Percentiles rank a stretch among this genome's conserved stretches.
These are phyloP conservation scores for Rhizopogon rudus DNA, from an alignment of 768 basidiomycete genomes.

Conservation along the genomic window DNA sequence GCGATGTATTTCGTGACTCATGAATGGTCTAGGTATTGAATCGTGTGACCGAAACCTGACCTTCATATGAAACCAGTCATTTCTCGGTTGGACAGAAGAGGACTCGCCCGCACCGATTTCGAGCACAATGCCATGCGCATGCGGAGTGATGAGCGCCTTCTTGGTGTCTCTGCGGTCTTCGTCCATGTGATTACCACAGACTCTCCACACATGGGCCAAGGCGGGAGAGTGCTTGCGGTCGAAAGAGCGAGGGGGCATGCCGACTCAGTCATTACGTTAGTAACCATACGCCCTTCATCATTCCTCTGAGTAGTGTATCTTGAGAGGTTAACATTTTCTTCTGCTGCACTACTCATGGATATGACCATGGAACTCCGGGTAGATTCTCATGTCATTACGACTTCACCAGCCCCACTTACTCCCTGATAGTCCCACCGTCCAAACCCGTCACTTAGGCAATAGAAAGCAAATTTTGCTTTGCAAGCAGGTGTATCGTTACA, in stretches of 20 bases:
- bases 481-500: not conserved
- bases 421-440: too few species aligned
- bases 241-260: conserved; percentile 35
- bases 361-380: too few species aligned
- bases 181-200: conserved; percentile 46
- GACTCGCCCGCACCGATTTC: conserved; percentile 62
- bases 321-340: too few species aligned
- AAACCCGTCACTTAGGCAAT: too few species aligned
- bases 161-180: conserved; percentile 36
- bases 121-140: conserved; percentile 57
- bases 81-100: not conserved
- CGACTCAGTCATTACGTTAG: too few species aligned
- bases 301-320: too few species aligned
- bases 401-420: too few species aligned
- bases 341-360: too few species aligned
- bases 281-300: too few species aligned
- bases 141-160: conserved; percentile 40
- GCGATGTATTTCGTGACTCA: conserved; percentile 64
- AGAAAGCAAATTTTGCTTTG: too few species aligned
- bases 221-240: conserved; percentile 40
- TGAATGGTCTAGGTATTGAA: conserved; percentile 51
- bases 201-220: conserved; percentile 48
- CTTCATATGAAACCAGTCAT: not conserved
- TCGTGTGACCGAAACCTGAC: conserved; percentile 42
- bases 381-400: too few species aligned